Conservation (phyloP, 1,284 basidiomycete species). For the Rhodotorula sp. region DNA sequence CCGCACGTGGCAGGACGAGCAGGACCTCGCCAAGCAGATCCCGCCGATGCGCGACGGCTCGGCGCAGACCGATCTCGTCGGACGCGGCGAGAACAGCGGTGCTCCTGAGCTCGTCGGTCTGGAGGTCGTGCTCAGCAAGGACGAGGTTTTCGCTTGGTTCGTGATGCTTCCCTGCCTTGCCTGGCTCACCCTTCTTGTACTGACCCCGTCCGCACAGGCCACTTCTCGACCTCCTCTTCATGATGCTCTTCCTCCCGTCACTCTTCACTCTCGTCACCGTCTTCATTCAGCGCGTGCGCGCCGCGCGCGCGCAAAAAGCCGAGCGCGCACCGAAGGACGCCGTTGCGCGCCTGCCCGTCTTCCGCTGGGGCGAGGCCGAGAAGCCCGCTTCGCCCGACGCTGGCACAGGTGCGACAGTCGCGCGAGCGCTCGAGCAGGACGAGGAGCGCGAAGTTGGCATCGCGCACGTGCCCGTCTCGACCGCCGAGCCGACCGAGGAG, state of each 20-base stretch:
- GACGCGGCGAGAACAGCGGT: not conserved
- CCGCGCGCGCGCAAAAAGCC: conserved; percentile 69
- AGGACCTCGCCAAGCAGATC: conserved; percentile 9
- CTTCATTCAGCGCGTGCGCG: conserved; percentile 73
- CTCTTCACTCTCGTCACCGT: conserved; percentile 76
- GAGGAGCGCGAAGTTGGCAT: conserved; percentile 35
- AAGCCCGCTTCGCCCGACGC: conserved; percentile 62
- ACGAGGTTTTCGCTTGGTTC: conserved; percentile 43
- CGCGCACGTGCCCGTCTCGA: not conserved
- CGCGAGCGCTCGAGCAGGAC: not conserved
- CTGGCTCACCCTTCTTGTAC: not conserved
- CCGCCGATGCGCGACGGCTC: not conserved
- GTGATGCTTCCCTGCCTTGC: not conserved
- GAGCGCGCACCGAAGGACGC: conserved; percentile 77
- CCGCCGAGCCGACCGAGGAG: conserved; percentile 9
- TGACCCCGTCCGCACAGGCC: conserved; percentile 29
- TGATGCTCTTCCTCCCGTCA: conserved; percentile 77
- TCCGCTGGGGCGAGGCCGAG: conserved; percentile 72
- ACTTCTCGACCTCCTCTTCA: conserved; percentile 58
- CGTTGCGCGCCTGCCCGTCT: conserved; percentile 72
- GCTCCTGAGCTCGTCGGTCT: conserved; percentile 17
- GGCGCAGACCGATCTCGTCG: conserved; percentile 2
- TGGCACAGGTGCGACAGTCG: conserved; percentile 50
- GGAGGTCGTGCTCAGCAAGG: conserved; percentile 41
- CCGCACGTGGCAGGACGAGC: conserved; percentile 36